Evolutionary conservation across 495 filamentous ascomycete genomes (phyloP).

Genomic region (Hypomontagnella monticulosa): DNA sequence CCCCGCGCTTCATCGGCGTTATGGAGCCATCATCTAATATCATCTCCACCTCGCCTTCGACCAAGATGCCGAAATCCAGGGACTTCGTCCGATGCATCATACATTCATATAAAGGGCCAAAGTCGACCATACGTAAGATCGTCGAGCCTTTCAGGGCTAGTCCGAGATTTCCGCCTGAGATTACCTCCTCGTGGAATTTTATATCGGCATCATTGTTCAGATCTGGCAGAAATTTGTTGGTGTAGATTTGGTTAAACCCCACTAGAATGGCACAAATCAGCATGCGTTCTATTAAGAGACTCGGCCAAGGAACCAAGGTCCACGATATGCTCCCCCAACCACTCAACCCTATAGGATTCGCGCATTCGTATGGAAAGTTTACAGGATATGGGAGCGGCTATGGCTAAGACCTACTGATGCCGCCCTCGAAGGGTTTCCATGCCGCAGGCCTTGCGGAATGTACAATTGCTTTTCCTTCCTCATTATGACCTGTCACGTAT

Average conservation of each 20-base stretch:
- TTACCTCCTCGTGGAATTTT: slow-evolving; percentile 45
- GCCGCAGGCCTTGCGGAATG: slow-evolving; percentile 42
- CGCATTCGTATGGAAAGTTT: too few species aligned
- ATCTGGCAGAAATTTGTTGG: slow-evolving; percentile 64
- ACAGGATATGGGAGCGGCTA: background rate
- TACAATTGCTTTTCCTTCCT: slow-evolving; percentile 50
- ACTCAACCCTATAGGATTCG: too few species aligned
- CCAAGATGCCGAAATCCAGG: slow-evolving; percentile 78
- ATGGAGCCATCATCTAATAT: slow-evolving; percentile 68
- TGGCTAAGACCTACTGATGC: slow-evolving; percentile 20
- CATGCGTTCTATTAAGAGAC: background rate
- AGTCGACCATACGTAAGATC: slow-evolving; percentile 69
- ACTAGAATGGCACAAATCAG: slow-evolving; percentile 6
- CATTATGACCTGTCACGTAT: slow-evolving; percentile 54
- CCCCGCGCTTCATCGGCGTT: slow-evolving; percentile 65
- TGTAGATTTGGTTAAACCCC: slow-evolving; percentile 54
- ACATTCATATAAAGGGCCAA: slow-evolving; percentile 61
- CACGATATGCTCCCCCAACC: too few species aligned
- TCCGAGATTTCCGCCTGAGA: slow-evolving; percentile 52
- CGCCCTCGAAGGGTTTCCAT: slow-evolving; percentile 37
- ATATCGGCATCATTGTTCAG: slow-evolving; percentile 64
- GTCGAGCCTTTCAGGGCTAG: slow-evolving; percentile 61
- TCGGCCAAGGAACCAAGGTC: too few species aligned
- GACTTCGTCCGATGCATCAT: slow-evolving; percentile 77
- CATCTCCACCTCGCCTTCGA: slow-evolving; percentile 77